Percentiles rank a stretch among this genome's conserved stretches.
phyloP scores from a whole-genome alignment of 1,284 basidiomycete species.

The Malassezia obtusa region DNA sequence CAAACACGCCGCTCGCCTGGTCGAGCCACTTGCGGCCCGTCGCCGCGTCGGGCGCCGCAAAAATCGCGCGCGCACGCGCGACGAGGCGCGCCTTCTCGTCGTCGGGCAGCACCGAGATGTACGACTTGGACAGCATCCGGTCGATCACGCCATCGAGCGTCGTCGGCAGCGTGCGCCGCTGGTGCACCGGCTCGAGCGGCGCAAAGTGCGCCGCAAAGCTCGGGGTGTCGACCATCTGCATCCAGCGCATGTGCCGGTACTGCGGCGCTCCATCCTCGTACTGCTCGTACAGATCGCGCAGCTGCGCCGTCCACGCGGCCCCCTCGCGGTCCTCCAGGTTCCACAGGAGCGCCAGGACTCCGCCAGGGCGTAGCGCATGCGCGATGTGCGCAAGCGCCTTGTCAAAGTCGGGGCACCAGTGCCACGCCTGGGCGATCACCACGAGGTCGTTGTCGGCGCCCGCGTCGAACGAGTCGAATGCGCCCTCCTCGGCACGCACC shows the following conservation, averaged over 20 bases:
- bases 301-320: conserved; percentile 34
- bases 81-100: conserved; percentile 22
- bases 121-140: conserved; percentile 30
- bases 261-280: conserved; percentile 37
- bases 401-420: conserved; percentile 39
- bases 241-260: conserved; percentile 40
- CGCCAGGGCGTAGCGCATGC: conserved; percentile 22
- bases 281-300: conserved; percentile 34
- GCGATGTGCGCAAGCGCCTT: conserved; percentile 23
- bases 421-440: conserved; percentile 39
- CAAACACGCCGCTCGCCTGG: conserved; percentile 30
- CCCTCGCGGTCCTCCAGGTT: conserved; percentile 41
- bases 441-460: conserved; percentile 27
- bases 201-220: conserved; percentile 20
- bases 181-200: conserved; percentile 20
- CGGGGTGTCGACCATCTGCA: conserved; percentile 31
- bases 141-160: conserved; percentile 28
- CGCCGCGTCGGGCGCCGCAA: conserved; percentile 21
- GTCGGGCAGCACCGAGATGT: conserved; percentile 30
- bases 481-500: conserved; percentile 27
- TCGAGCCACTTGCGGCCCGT: conserved; percentile 37
- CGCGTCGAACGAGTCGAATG: conserved; percentile 30
- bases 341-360: conserved; percentile 38
- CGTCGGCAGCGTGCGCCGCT: conserved; percentile 28
- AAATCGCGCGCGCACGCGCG: conserved; percentile 12